phyloP scores from a whole-genome alignment of 2,329 filamentous ascomycete species.

The Rasamsonia emersonii region DNA sequence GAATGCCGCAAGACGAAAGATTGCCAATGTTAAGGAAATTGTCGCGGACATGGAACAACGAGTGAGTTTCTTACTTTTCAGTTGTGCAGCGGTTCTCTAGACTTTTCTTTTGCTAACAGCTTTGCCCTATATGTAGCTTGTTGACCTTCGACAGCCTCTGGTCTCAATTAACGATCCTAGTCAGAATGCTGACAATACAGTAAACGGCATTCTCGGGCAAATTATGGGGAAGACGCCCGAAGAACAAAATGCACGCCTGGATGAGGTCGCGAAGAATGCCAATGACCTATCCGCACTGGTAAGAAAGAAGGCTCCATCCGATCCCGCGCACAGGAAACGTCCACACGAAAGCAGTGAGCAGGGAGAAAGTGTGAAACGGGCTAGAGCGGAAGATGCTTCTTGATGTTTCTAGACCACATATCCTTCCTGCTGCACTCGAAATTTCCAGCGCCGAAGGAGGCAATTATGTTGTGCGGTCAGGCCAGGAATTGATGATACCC shows the following conservation, averaged over 20 bases:
- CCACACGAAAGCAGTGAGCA: constrained; percentile 15
- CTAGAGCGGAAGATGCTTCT: constrained; percentile 8
- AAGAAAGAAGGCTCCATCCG: constrained; percentile 41
- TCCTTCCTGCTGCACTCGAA: background rate
- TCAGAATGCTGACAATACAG: constrained; percentile 31
- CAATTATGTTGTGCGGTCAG: no score
- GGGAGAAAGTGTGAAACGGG: constrained; percentile 7
- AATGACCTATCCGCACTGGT: constrained; percentile 54
- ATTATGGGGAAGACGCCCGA: constrained; percentile 47
- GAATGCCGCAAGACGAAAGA: constrained; percentile 35
- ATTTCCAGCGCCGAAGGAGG: no score
- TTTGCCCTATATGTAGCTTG: constrained; percentile 30
- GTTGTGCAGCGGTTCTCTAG: background rate
- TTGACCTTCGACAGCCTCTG: constrained; percentile 50
- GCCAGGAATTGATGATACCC: constrained; percentile 7
- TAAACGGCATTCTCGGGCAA: constrained; percentile 50
- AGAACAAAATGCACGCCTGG: constrained; percentile 45
- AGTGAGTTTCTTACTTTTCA: constrained; percentile 26
- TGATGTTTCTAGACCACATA: background rate
- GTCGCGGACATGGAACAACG: constrained; percentile 53
- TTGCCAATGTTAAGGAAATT: constrained; percentile 54
- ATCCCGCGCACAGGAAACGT: constrained; percentile 19
- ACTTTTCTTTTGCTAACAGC: constrained; percentile 4
- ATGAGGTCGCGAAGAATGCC: constrained; percentile 47
- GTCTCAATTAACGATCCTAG: constrained; percentile 36